Base-by-base conservation (phyloP, 2,329 filamentous ascomycete genomes). In the Calonectria henricotiae region DNA sequence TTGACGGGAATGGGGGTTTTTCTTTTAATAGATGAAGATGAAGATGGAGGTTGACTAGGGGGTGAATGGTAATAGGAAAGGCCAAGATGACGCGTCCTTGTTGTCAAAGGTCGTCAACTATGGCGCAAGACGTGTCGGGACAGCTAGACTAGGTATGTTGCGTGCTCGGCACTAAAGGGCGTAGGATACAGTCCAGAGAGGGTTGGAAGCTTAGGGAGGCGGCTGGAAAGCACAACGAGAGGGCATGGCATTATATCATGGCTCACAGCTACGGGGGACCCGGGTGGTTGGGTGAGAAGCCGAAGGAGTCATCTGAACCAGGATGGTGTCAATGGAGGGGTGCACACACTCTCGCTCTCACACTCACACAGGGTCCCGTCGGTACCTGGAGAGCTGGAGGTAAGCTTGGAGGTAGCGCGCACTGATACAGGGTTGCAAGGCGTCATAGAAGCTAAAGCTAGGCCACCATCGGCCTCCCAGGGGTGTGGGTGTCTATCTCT, bases 231-330 rank as follows among this genome's bases (percentile, higher is more conserved):
- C 54, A 64, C 64, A 43, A 67, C 61, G 55, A 69, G 67, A 67
- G 73, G 67, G 69, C 67, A 67, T 37, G 46, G 67, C 46, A 73
- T 77, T 78, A 75, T 76, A 70, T 77, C 71, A 72, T 55, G 63
- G 44, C 54, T 30, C 27, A 7, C 27, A 30, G 7, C 27, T 41
- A 32, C 46, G 62, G 58, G 54, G 30, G 27, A 37, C 37, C 25
- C 17, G 46, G 60, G 46, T 74, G 69, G 76, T 76, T 77, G 74
- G 76, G 23, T 20, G 44, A 47, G 54, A 44, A 30, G 54, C 61
- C 62, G 69, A 73, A 65, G 70, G 76, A 78, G 76, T 78, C 76
- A 78, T 78, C 72, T 71, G 75, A 67, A 30, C 73, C 37, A 71
- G 41, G 65, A 76, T 75, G 69, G 74, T 74, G 75, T 69, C 61